Conservation (phyloP, 2,329 filamentous ascomycete species). For the Anthostomella pinea region DNA sequence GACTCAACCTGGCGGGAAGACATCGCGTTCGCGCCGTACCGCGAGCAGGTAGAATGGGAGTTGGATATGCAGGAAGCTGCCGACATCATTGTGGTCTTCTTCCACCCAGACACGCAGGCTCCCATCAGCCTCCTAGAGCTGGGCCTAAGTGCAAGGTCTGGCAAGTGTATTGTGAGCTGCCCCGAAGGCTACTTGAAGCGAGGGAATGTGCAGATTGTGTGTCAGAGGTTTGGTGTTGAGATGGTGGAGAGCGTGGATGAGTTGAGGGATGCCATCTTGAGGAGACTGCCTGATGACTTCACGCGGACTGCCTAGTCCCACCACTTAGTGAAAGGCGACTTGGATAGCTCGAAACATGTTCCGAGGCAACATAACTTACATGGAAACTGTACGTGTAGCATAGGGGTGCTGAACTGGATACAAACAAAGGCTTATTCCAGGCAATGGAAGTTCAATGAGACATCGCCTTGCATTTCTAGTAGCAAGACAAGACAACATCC, state of each 20-base stretch:
- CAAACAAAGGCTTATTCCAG: no score
- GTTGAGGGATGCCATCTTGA: constrained; percentile 36
- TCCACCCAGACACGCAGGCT: constrained; percentile 49
- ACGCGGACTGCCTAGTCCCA: no score
- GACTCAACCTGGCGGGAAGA: constrained; percentile 51
- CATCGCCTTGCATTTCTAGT: no score
- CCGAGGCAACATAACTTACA: no score
- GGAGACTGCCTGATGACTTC: no score
- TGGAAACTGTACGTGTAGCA: no score
- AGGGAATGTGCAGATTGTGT: constrained; percentile 61
- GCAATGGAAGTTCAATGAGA: no score
- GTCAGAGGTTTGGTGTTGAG: constrained; percentile 44
- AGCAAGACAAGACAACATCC: no score
- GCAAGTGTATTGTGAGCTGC: constrained; percentile 52
- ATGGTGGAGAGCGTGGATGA: constrained; percentile 41
- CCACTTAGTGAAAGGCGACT: no score
- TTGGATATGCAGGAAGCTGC: constrained; percentile 52
- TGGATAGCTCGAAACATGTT: no score
- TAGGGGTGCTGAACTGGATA: no score
- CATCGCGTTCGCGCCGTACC: constrained; percentile 43
- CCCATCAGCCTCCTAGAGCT: constrained; percentile 61
- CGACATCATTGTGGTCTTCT: constrained; percentile 55
- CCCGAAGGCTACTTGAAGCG: constrained; percentile 51
- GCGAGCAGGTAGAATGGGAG: constrained; percentile 57
- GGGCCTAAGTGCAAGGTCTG: constrained; percentile 45